Conservation (phyloP, 495 filamentous ascomycete species). For the Cenococcum geophilum region DNA sequence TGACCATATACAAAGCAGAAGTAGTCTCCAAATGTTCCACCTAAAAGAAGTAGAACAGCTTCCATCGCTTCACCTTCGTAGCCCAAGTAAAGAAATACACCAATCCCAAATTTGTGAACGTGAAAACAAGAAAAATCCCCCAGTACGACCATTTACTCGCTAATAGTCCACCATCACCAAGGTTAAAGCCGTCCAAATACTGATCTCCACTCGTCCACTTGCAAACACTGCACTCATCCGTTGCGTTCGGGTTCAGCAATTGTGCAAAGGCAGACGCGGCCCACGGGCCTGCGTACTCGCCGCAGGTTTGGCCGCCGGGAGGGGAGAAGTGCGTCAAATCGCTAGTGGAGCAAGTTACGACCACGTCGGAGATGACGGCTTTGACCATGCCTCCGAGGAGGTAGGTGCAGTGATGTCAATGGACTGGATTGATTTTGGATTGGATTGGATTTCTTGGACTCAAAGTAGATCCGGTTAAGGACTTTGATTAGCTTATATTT, state of each 20-base stretch:
- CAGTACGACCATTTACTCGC: not conserved
- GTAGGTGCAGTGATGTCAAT: no score
- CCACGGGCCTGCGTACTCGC: constrained; percentile 39
- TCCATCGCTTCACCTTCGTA: constrained; percentile 2
- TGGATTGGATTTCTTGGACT: no score
- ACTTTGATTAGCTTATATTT: no score
- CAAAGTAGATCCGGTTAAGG: no score
- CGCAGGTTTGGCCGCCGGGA: constrained; percentile 44
- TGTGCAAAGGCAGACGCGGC: not conserved
- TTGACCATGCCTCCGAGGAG: constrained; percentile 46
- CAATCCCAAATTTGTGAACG: not conserved
- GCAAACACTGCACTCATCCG: constrained; percentile 2
- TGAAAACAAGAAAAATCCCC: not conserved
- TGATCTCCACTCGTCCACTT: not conserved
- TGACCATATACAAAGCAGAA: not conserved
- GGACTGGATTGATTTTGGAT: no score
- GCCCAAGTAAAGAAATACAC: constrained; percentile 9
- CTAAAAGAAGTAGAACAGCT: constrained; percentile 5
- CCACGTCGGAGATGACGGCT: constrained; percentile 43
- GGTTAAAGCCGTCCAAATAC: constrained; percentile 5
- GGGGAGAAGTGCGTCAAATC: constrained; percentile 49
- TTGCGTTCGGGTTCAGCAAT: constrained; percentile 1
- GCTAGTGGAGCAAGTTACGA: constrained; percentile 40
- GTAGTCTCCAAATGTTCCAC: not conserved
- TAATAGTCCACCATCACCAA: not conserved